Percentiles rank a stretch among this genome's conserved stretches.
These are phyloP conservation scores for Kwoniella sp. DNA, from an alignment of 768 basidiomycete genomes.

Conservation along the genomic window DNA sequence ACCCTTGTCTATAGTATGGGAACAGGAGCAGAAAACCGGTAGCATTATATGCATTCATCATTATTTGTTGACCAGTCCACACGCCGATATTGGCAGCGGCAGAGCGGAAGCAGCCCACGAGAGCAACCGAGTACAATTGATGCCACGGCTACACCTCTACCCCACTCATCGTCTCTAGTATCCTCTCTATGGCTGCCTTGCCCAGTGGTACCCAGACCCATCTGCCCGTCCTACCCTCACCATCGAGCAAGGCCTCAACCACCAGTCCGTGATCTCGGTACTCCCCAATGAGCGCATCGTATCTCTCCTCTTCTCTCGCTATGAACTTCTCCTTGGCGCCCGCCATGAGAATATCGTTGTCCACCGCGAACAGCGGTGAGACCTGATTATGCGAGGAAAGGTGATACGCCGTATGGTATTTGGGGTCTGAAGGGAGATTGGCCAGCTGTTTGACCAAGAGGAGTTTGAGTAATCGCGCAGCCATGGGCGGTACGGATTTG, in stretches of 20 bases:
- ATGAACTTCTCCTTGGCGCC: constrained; percentile 80
- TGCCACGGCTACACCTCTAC: constrained; percentile 34
- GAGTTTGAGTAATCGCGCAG: constrained; percentile 76
- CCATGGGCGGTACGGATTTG: constrained; percentile 81
- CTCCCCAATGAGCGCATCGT: constrained; percentile 80
- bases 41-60: constrained; percentile 1
- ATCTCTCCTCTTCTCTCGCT: constrained; percentile 81
- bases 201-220: constrained; percentile 84
- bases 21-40: not conserved
- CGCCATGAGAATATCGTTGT: constrained; percentile 54
- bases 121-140: too few relatives aligned
- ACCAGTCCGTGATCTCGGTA: constrained; percentile 89
- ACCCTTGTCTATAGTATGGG: not conserved
- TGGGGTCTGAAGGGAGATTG: constrained; percentile 58
- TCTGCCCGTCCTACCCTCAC: constrained; percentile 61
- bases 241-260: constrained; percentile 59
- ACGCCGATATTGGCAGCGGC: too few relatives aligned
- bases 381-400: constrained; percentile 63
- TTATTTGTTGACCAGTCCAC: not conserved
- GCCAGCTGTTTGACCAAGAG: constrained; percentile 72
- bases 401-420: constrained; percentile 54
- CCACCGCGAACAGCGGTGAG: constrained; percentile 67
- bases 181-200: constrained; percentile 67
- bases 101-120: too few relatives aligned
- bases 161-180: constrained; percentile 49